Conservation (phyloP, 192 early-diverging fungal species). For the Ambispora gerdemannii region DNA sequence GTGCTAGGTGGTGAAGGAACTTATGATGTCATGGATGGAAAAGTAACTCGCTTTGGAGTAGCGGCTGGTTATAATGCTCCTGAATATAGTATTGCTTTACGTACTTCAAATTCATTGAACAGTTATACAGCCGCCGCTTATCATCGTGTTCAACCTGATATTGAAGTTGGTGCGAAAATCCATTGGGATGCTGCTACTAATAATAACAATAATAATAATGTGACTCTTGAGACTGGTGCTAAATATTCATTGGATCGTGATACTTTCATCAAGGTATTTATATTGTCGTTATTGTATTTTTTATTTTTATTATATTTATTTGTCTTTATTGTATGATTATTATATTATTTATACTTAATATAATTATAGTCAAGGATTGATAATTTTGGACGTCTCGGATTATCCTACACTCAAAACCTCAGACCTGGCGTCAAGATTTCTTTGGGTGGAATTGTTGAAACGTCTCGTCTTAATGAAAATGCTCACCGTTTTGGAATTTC, state of each 20-base stretch:
- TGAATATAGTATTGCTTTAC: constrained; percentile 87
- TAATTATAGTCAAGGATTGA: constrained; percentile 79
- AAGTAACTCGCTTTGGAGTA: constrained; percentile 81
- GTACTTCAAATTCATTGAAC: constrained; percentile 87
- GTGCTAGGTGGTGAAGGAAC: constrained; percentile 89
- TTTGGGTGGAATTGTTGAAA: constrained; percentile 90
- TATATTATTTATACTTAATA: too few relatives aligned
- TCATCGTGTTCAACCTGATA: constrained; percentile 87
- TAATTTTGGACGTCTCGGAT: constrained; percentile 82
- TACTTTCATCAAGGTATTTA: constrained; percentile 73
- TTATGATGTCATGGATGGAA: constrained; percentile 89
- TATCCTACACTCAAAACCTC: constrained; percentile 91
- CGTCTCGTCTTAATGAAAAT: constrained; percentile 89
- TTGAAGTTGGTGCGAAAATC: constrained; percentile 95
- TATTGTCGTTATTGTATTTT: not conserved
- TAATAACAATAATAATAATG: constrained; percentile 63
- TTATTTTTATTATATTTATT: not conserved
- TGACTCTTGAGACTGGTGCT: constrained; percentile 88
- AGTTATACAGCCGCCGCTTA: constrained; percentile 92
- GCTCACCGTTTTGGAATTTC: constrained; percentile 92
- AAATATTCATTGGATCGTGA: constrained; percentile 88
- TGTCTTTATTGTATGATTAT: not conserved
- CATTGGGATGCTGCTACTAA: constrained; percentile 74
- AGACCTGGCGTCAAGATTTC: constrained; percentile 93
- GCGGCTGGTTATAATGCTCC: constrained; percentile 81